Base-by-base conservation (phyloP, 495 filamentous ascomycete genomes). In the Rhizodiscina lignyota region DNA sequence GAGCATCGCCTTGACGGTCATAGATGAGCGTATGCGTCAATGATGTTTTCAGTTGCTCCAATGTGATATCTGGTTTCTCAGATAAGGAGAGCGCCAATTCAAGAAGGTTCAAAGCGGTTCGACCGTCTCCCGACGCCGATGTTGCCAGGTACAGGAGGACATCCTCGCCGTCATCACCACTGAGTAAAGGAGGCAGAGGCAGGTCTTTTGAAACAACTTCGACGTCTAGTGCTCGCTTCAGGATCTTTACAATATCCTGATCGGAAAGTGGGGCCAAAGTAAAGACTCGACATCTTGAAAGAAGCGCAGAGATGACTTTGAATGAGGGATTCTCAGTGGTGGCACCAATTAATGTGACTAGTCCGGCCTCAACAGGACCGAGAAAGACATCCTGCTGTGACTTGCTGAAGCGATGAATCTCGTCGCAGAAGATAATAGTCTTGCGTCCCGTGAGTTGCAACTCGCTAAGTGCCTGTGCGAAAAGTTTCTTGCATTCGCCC, bases 291-390 rank as follows among this genome's bases (percentile, higher is more conserved):
- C 87, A 94, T 24, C 89, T 68, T 23, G 83, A 92, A 10, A 94
- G 63, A 21, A 97, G 64, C 1, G 89, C 84, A 41, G 72, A 77
- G 47, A 92, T 79, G 29, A 97, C 72, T 51, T 93, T 93, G 62
- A 97, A 97, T 17, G 76, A 83, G 0, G 89, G 89, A 50, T 97
- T 97, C 52, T 97, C 89, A 2, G 89, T 97, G 5, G 89, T 96
- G 18, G 89, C 89, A 18, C 85, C 89, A 42, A 94, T 92, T 27
- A 97, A 63, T 4, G 83, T 92, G 44, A 96, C 74, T 21, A 81
- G 77, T 5, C 89, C 89, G 6, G 77, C 76, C 49, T 97, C 89
- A 2, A 97, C 89, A 0, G 87, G 86, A 3, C 80, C 84, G 5
- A 97, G 56, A 44, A 96, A 96, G 1, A 94, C 82, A 59, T 97